Conservation (phyloP, 257 asterid species). For the Osmanthus fragrans region DNA sequence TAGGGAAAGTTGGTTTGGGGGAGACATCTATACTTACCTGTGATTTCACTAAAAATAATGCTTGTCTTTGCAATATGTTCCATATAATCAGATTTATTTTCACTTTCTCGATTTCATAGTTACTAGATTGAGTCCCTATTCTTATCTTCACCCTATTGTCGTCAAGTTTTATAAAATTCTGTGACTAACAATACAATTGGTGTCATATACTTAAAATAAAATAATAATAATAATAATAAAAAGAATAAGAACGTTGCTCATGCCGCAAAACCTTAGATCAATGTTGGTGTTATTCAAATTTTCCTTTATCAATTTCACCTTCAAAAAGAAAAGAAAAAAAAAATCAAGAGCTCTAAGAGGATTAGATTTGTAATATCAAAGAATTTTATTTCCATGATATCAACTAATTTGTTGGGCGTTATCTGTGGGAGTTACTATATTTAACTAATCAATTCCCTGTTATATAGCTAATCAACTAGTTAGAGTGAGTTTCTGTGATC, state of each 20-base stretch:
- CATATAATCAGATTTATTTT: neutral
- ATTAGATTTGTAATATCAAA: neutral
- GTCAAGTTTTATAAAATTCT: neutral
- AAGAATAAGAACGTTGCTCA: neutral
- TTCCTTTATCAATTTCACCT: slow-evolving; percentile 5
- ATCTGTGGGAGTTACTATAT: neutral
- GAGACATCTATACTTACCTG: neutral
- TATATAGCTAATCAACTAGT: neutral
- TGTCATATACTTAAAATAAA: neutral
- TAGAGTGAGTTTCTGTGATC: slow-evolving; percentile 10
- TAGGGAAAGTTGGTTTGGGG: neutral
- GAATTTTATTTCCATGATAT: neutral
- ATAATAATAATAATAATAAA: neutral
- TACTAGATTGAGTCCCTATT: neutral
- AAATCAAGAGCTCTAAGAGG: neutral
- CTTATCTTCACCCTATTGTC: neutral
- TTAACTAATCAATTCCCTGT: neutral
- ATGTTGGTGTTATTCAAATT: neutral
- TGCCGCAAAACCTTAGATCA: neutral
- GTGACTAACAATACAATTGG: neutral
- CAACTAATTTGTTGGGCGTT: neutral
- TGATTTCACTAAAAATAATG: neutral
- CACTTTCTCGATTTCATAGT: neutral
- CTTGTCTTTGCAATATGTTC: neutral
- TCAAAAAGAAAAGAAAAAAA: neutral